Evolutionary conservation across 129 eudicot species (phyloP), one percentile per base, ranked within the genome.

Genomic region (Pulicaria dysenterica): DNA sequence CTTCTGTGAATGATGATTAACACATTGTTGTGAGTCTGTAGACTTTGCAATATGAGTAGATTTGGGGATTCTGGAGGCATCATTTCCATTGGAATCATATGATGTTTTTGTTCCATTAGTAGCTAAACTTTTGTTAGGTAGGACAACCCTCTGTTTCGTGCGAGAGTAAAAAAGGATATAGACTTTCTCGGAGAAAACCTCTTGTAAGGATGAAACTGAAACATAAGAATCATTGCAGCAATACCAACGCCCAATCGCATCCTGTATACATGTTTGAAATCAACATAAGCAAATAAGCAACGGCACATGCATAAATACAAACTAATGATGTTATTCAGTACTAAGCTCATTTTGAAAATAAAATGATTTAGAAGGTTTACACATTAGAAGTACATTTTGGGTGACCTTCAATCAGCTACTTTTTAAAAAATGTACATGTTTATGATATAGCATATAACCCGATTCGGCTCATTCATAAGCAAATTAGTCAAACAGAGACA

Each of bases 151-250:
- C 83, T 84, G 97, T 66, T 87, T 84, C 42, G 93, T 79, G 74
- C 99, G 99, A 61, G 96, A 81, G 70, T 88, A 94, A 78, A 94
- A 94, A 65, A 94, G 96, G 44, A 94, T 90, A 80, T 94, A 94
- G 16, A 84, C 99, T 77, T 90, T 94, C 78, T 94, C 99, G 12
- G 96, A 86, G 81, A 86, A 83, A 65, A 94, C 99, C 74, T 94
- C 91, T 83, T 90, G 85, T 79, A 88, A 78, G 56, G 85, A 82
- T 69, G 97, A 85, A 38, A 81, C 80, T 49, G 95, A 80, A 58
- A 94, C 94, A 60, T 61, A 81, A 59, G 97, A 84, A 91, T 94
- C 99, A 59, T 94, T 94, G 91, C 99, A 94, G 88, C 99, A 90
- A 77, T 85, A 94, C 99, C 99, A 94, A 68, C 89, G 84, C 14